Percentiles rank a stretch among this genome's conserved stretches.
Conservation (phyloP, 2,329 filamentous ascomycete species). For the Cladophialophora carrionii region DNA sequence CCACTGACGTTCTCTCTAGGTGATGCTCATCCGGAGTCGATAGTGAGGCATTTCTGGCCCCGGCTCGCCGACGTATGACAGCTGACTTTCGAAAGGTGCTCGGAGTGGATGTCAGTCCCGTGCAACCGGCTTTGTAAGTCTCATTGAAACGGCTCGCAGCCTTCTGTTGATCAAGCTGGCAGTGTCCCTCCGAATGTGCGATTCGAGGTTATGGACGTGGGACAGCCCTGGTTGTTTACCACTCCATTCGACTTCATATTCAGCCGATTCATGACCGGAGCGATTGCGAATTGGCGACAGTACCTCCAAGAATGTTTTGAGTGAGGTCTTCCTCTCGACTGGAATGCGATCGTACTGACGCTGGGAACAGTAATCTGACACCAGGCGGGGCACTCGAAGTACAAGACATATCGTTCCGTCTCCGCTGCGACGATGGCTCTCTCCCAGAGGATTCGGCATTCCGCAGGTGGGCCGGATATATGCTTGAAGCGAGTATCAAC, state of each 20-base stretch:
- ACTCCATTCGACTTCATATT: conserved; percentile 66
- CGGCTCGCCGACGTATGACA: conserved; percentile 7
- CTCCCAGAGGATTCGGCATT: conserved; percentile 25
- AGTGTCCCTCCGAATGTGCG: conserved; percentile 59
- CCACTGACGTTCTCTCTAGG: conserved; percentile 10
- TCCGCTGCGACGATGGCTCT: conserved; percentile 25
- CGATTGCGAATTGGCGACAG: conserved; percentile 59
- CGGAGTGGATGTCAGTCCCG: conserved; percentile 27
- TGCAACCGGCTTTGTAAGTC: conserved; percentile 25
- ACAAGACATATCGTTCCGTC: conserved; percentile 32
- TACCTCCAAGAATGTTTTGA: conserved; percentile 34
- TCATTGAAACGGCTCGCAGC: conserved; percentile 1
- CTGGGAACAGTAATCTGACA: conserved; percentile 31
- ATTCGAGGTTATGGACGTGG: conserved; percentile 62
- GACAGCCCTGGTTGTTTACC: conserved; percentile 59
- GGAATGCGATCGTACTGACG: neutral
- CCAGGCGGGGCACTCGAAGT: conserved; percentile 52
- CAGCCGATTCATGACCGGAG: conserved; percentile 60
- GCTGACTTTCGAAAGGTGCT: conserved; percentile 21
- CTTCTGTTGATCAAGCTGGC: neutral
- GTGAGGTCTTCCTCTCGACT: conserved; percentile 5
- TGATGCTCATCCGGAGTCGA: conserved; percentile 24
- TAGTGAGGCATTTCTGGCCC: conserved; percentile 15
- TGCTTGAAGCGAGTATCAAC: conserved; percentile 28
- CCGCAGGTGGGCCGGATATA: conserved; percentile 27